These are phyloP conservation scores for Coemansia sp. DNA, from an alignment of 192 early-diverging fungal species.

Conservation along the genomic window DNA sequence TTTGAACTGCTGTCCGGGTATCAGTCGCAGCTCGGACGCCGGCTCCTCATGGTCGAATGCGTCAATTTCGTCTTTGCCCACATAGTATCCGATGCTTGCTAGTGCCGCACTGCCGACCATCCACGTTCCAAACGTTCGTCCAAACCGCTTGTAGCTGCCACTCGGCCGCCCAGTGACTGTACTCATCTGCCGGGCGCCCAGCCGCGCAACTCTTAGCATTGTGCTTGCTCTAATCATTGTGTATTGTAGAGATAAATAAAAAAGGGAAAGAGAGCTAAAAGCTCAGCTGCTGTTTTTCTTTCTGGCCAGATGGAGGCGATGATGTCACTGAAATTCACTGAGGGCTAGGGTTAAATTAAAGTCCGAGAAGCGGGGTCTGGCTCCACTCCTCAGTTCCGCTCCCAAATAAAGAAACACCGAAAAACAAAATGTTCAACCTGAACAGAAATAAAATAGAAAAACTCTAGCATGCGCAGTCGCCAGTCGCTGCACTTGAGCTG, in stretches of 20 bases:
- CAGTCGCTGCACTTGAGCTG: conserved; percentile 5
- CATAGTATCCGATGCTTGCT: conserved; percentile 19
- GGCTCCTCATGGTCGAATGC: conserved; percentile 43
- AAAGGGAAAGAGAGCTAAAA: conserved; percentile 4
- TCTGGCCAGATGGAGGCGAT: no score
- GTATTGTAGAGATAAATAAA: not conserved
- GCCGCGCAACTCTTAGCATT: conserved; percentile 1
- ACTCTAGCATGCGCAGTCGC: conserved; percentile 50
- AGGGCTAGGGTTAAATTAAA: no score
- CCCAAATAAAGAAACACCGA: no score
- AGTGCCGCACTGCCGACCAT: conserved; percentile 13
- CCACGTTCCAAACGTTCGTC: conserved; percentile 29
- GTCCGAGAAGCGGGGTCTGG: no score
- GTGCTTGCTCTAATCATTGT: not conserved
- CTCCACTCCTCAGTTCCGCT: no score
- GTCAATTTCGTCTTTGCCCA: conserved; percentile 40
- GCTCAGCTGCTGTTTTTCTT: no score
- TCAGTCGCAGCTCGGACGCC: conserved; percentile 32
- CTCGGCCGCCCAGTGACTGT: not conserved
- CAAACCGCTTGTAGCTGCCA: conserved; percentile 18
- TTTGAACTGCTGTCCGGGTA: conserved; percentile 5
- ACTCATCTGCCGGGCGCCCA: not conserved
- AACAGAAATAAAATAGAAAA: not conserved
- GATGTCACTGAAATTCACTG: no score
- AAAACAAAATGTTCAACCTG: no score